These are phyloP conservation scores for Raddia distichophylla DNA, from an alignment of 176 grass and related monocot species.

Conservation along the genomic window DNA sequence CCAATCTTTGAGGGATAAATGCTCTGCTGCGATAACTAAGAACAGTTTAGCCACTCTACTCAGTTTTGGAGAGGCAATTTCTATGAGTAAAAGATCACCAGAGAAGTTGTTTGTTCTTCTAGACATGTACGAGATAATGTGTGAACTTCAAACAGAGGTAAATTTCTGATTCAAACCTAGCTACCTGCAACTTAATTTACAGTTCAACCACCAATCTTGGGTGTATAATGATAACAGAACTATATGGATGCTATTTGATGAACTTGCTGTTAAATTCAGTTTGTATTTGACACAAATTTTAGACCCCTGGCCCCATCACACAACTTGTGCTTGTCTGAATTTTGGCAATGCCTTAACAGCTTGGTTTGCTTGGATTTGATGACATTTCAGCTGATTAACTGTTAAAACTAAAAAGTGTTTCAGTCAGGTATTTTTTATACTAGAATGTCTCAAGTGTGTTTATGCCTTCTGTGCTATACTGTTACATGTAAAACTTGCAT, in stretches of 20 bases:
- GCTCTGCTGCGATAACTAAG: conserved; percentile 84
- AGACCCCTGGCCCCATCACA: not conserved
- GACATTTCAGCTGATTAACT: conserved; percentile 15
- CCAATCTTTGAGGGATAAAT: conserved; percentile 80
- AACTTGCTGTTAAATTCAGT: not conserved
- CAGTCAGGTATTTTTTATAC: too few species aligned
- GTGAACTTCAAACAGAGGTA: conserved; percentile 95
- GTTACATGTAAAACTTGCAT: too few species aligned
- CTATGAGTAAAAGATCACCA: conserved; percentile 95
- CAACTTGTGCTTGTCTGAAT: not conserved
- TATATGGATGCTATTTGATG: not conserved
- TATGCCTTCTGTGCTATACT: too few species aligned
- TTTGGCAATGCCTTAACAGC: not conserved
- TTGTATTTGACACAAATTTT: not conserved
- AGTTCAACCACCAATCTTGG: not conserved
- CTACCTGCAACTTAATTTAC: not conserved
- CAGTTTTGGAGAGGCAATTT: conserved; percentile 97
- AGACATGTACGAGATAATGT: conserved; percentile 99
- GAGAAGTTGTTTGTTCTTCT: conserved; percentile 95
- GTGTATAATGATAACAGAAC: not conserved
- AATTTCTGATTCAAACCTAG: conserved; percentile 29
- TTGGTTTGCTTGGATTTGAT: conserved; percentile 2
- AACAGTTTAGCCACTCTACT: conserved; percentile 83
- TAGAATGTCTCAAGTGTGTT: too few species aligned
- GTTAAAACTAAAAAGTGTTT: not conserved